Evolutionary conservation across 2,329 filamentous ascomycete genomes (phyloP).

Genomic region (Epichloe glyceriae): DNA sequence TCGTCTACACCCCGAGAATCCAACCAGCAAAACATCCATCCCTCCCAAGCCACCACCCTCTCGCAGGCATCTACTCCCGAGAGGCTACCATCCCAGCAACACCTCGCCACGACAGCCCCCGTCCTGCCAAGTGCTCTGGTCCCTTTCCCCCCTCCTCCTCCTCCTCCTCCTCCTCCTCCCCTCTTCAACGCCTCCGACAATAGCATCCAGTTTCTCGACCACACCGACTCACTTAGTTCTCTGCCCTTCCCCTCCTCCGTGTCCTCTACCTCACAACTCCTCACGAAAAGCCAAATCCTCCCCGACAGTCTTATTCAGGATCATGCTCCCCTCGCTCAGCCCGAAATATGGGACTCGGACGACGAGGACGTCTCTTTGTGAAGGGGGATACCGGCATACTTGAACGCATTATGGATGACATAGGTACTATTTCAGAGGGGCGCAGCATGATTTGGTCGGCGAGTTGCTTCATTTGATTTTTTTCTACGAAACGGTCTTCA

Average conservation of each 20-base stretch:
- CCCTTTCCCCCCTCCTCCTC: background rate
- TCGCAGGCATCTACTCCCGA: constrained; percentile 23
- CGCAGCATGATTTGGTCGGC: background rate
- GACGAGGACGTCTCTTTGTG: constrained; percentile 14
- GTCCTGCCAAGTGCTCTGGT: background rate
- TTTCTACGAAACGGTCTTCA: too few relatives aligned
- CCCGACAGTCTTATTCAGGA: constrained; percentile 32
- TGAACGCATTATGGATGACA: too few relatives aligned
- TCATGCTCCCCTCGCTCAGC: constrained; percentile 16
- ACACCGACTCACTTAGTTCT: constrained; percentile 9
- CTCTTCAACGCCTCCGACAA: constrained; percentile 11
- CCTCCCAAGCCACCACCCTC: constrained; percentile 25
- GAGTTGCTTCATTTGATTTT: background rate
- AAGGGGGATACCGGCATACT: background rate
- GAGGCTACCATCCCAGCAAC: constrained; percentile 6
- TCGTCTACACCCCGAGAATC: constrained; percentile 4
- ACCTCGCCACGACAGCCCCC: background rate
- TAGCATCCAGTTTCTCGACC: constrained; percentile 16
- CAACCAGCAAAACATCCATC: constrained; percentile 7
- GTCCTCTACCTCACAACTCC: constrained; percentile 30
- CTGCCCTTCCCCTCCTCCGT: constrained; percentile 7
- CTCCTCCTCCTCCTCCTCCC: constrained; percentile 8
- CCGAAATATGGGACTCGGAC: constrained; percentile 26
- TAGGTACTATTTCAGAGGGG: too few relatives aligned
- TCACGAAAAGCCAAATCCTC: constrained; percentile 39